Base-by-base conservation (phyloP, 352 stramenopile genomes). In the Phytophthora pinifolia region DNA sequence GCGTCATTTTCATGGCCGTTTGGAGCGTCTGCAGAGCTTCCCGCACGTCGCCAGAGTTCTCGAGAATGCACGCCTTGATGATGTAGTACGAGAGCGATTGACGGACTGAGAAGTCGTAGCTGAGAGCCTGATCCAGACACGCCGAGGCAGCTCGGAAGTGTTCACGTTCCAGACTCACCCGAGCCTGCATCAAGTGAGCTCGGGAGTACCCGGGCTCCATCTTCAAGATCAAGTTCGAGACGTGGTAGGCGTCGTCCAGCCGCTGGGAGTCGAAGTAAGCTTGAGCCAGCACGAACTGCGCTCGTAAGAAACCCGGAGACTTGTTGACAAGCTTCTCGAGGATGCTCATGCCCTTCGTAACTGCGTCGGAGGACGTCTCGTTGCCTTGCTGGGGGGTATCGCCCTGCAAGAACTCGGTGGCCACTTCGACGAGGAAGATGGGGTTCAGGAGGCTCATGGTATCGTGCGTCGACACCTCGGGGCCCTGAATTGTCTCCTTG, bases 381-480 rank as follows among this genome's bases (percentile, higher is more conserved):
- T 46, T 59, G 15, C 38, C 55, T 41, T 38, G 33, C 10, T 49
- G 35, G 15, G 36, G 15, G 6, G 44, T 54, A 36, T 92, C 82
- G 0, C 74, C 62, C 25, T 70, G 67, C 4, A 92, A 65, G 37
- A 93, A 94, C 49, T 96, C 90, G 9, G 66, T 76, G 1, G 88
- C 84, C 22, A 97, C 74, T 38, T 97, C 83, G 12, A 96, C 79
- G 2, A 96, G 73, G 53, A 97, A 96, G 30, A 96, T 62, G 6
- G 89, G 89, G 35, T 97, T 94, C 6, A 96, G 65, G 36, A 84
- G 56, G 25, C 70, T 81, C 79, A 91, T 89, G 14, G 81, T 73
- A 36, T 91, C 81, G 57, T 90, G 76, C 0, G 74, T 89, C 9
- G 80, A 91, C 34, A 86, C 64, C 25, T 89, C 72, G 1, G 68